phyloP scores from a whole-genome alignment of 768 basidiomycete genomes.

The Postia placenta region DNA sequence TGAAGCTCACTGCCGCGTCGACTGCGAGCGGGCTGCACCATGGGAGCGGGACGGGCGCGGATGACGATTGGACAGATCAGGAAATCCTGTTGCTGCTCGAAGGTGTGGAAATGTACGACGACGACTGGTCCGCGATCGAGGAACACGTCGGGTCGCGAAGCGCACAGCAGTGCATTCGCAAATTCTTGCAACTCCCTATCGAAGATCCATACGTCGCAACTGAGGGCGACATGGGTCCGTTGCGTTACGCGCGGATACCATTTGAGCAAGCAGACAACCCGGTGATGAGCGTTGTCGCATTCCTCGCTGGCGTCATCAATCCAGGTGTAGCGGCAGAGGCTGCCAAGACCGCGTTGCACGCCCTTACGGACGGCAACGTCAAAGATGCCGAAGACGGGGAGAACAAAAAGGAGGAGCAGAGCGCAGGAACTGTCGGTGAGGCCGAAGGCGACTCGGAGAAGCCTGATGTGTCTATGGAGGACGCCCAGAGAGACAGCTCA shows the following conservation, averaged over 20 bases:
- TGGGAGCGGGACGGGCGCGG: constrained; percentile 36
- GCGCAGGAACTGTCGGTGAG: constrained; percentile 23
- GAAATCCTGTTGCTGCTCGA: constrained; percentile 88
- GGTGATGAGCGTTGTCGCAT: constrained; percentile 97
- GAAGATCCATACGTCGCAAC: constrained; percentile 87
- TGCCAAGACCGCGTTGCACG: constrained; percentile 83
- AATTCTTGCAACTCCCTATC: constrained; percentile 94
- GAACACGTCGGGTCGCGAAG: constrained; percentile 90
- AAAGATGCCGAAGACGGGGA: constrained; percentile 25
- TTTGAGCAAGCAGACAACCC: constrained; percentile 97
- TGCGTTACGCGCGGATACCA: constrained; percentile 75
- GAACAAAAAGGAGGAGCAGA: constrained; percentile 29
- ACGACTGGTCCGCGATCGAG: constrained; percentile 91
- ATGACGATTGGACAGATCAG: constrained; percentile 84
- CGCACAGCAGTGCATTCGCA: constrained; percentile 91
- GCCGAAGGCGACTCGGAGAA: constrained; percentile 29
- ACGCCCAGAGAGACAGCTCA: constrained; percentile 19
- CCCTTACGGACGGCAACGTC: constrained; percentile 58
- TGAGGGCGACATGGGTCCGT: constrained; percentile 69
- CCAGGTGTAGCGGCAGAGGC: constrained; percentile 91
- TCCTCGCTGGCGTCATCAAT: constrained; percentile 87
- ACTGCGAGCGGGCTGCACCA: constrained; percentile 27
- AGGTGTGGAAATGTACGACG: constrained; percentile 96
- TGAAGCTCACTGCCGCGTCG: constrained; percentile 58
- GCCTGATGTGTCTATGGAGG: constrained; percentile 30